Conservation (phyloP, 1,284 basidiomycete species). For the Somion occarium region DNA sequence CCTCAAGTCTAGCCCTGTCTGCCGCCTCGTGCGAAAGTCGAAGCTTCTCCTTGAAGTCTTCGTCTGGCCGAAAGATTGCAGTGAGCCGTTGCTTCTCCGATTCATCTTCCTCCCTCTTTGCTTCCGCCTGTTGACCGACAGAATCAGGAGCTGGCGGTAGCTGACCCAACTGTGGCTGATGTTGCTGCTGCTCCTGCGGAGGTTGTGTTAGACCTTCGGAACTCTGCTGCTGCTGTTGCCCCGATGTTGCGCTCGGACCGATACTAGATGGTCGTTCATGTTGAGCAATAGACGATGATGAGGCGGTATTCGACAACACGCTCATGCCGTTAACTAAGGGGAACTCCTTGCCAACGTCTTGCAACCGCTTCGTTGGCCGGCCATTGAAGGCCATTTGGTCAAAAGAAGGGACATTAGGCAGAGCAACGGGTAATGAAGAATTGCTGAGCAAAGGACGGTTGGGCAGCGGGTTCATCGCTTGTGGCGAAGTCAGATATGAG, state of each 20-base stretch:
- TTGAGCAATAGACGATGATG: slow-evolving; percentile 36
- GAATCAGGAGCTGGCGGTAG: slow-evolving; percentile 20
- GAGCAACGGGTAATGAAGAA: slow-evolving; percentile 53
- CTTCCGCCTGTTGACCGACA: slow-evolving; percentile 29
- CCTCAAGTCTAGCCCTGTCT: slow-evolving; percentile 19
- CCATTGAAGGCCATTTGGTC: slow-evolving; percentile 71
- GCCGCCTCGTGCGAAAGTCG: slow-evolving; percentile 55
- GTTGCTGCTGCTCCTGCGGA: slow-evolving; percentile 25
- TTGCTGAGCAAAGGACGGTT: slow-evolving; percentile 75
- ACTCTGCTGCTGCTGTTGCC: slow-evolving; percentile 32
- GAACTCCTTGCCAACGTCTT: slow-evolving; percentile 72
- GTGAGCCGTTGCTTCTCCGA: slow-evolving; percentile 62
- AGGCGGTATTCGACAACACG: slow-evolving; percentile 45
- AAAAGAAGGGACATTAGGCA: slow-evolving; percentile 69
- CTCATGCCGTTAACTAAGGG: slow-evolving; percentile 58
- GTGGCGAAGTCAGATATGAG: slow-evolving; percentile 93
- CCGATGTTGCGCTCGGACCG: slow-evolving; percentile 33
- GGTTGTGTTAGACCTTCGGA: slow-evolving; percentile 12
- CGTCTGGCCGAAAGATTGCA: slow-evolving; percentile 84
- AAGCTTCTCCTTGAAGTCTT: slow-evolving; percentile 79
- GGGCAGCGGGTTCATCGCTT: slow-evolving; percentile 95
- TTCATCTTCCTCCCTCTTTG: slow-evolving; percentile 40
- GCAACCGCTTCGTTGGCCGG: slow-evolving; percentile 71
- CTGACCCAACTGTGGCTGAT: slow-evolving; percentile 15
- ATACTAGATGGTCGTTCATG: slow-evolving; percentile 49